A percentile compares a stretch with the other conserved stretches of the same genome.
Conservation (phyloP, 2,329 filamentous ascomycete genomes). For the Exophiala sideris region DNA sequence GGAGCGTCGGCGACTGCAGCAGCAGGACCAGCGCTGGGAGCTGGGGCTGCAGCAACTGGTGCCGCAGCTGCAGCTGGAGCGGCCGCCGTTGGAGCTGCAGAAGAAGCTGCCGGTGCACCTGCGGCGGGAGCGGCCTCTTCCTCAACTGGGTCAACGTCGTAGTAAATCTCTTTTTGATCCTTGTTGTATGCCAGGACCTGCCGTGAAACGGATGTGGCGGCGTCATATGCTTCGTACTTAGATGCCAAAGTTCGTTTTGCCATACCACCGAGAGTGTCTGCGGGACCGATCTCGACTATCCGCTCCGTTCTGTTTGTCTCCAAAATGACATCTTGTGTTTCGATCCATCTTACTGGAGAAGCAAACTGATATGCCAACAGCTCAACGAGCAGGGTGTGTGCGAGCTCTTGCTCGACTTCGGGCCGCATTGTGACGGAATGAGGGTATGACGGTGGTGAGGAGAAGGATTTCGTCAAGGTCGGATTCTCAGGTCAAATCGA, state of each 20-base stretch:
- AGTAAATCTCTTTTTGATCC: conserved; percentile 98
- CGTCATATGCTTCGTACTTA: conserved; percentile 98
- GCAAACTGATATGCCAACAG: conserved; percentile 99
- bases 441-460: conserved; percentile 20
- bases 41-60: conserved; percentile 53
- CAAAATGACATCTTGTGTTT: conserved; percentile 99
- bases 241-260: conserved; percentile 91
- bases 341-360: conserved; percentile 98
- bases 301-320: conserved; percentile 93
- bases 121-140: conserved; percentile 69
- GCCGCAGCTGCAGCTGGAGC: conserved; percentile 56
- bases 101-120: conserved; percentile 37
- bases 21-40: conserved; percentile 76
- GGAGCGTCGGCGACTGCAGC: conserved; percentile 82
- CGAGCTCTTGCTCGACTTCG: conserved; percentile 98
- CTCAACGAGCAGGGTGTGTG: conserved; percentile 96
- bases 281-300: conserved; percentile 95
- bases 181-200: conserved; percentile 99
- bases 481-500: conserved; percentile 24
- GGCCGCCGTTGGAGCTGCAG: conserved; percentile 45
- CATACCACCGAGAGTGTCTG: conserved; percentile 96
- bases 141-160: conserved; percentile 91
- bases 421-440: conserved; percentile 71
- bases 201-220: conserved; percentile 90
- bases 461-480: conserved; percentile 20